A percentile compares a stretch with the other conserved stretches of the same genome.
phyloP scores from a whole-genome alignment of 306 rosid species.

The barrel medic (Medicago truncatula) region DNA sequence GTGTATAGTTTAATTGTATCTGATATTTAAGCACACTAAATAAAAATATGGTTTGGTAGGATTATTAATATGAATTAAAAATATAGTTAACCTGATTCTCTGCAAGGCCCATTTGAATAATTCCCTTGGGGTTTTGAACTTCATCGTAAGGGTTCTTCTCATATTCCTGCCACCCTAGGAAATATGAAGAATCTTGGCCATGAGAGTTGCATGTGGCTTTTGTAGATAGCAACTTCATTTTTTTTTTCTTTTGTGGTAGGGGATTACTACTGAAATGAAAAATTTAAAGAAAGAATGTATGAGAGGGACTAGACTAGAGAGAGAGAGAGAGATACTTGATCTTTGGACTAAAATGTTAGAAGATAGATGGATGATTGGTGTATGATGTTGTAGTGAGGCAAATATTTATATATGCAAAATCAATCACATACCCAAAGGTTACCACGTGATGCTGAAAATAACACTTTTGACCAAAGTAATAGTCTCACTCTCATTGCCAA shows the following conservation, averaged over 20 bases:
- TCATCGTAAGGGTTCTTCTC: constrained; percentile 83
- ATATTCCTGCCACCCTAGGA: constrained; percentile 91
- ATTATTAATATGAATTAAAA: background rate
- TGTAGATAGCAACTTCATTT: constrained; percentile 69
- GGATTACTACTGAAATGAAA: background rate
- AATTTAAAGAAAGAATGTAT: constrained; percentile 2
- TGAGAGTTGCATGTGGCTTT: constrained; percentile 88
- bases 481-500: constrained; percentile 8
- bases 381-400: constrained; percentile 37
- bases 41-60: constrained; percentile 10
- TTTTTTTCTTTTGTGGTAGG: constrained; percentile 43
- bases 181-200: constrained; percentile 98
- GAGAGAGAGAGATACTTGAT: constrained; percentile 23
- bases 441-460: constrained; percentile 40
- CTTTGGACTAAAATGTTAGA: constrained; percentile 36
- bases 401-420: constrained; percentile 46
- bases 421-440: constrained; percentile 20
- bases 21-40: background rate
- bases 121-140: constrained; percentile 75
- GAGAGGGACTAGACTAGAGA: constrained; percentile 6
- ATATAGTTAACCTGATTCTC: constrained; percentile 76
- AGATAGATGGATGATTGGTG: constrained; percentile 45
- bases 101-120: constrained; percentile 97
- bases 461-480: constrained; percentile 48
- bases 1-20: background rate